Evolutionary conservation across 2,329 filamentous ascomycete genomes (phyloP).

Genomic region (Trichoderma pleuroti): DNA sequence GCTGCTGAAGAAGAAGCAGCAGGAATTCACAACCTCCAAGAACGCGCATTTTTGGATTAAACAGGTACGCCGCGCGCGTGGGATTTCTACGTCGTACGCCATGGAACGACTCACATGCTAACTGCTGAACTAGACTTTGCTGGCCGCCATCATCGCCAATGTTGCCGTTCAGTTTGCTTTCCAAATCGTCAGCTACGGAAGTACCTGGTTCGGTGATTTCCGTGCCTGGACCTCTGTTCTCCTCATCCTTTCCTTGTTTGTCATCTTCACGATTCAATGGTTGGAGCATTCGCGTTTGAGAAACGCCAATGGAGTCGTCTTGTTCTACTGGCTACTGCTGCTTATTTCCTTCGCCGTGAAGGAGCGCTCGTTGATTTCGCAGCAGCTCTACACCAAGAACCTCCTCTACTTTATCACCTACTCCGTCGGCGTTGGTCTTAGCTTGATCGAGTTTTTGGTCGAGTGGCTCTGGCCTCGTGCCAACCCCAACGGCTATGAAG

Average conservation of each 20-base stretch:
- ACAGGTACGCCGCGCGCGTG: conserved; percentile 54
- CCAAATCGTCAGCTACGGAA: conserved; percentile 67
- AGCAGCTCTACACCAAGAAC: conserved; percentile 64
- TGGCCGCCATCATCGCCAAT: conserved; percentile 65
- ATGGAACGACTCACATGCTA: neutral
- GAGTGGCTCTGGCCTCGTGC: conserved; percentile 88
- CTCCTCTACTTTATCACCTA: conserved; percentile 76
- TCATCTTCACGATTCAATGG: conserved; percentile 80
- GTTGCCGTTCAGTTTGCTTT: conserved; percentile 69
- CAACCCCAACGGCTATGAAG: conserved; percentile 52
- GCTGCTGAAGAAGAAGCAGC: conserved; percentile 66
- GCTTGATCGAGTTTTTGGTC: conserved; percentile 66
- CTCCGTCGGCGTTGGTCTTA: conserved; percentile 66
- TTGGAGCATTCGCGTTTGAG: conserved; percentile 79
- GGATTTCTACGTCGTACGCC: neutral
- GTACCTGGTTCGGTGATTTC: conserved; percentile 75
- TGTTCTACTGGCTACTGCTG: conserved; percentile 91
- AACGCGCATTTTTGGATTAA: conserved; percentile 94
- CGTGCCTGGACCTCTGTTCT: conserved; percentile 77
- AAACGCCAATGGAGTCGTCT: conserved; percentile 79
- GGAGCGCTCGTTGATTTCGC: conserved; percentile 78
- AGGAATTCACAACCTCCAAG: conserved; percentile 64
- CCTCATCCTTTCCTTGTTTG: conserved; percentile 66
- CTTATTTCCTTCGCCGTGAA: conserved; percentile 76
- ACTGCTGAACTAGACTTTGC: conserved; percentile 44